Conservation (phyloP, 129 eudicot genomes). For the Silybum marianum region DNA sequence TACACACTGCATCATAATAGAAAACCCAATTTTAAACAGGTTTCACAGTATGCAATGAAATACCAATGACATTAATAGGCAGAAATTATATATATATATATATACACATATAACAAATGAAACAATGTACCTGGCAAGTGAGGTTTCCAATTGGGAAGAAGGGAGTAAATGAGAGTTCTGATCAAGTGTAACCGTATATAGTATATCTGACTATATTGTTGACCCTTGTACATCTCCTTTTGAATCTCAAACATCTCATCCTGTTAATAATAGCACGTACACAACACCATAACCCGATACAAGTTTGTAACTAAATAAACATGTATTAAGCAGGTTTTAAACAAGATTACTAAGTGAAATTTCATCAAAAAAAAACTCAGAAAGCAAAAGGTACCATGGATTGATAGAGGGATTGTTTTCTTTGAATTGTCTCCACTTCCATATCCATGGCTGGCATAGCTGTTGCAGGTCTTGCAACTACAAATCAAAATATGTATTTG, state of each 20-base stretch:
- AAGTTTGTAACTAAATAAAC: neutral
- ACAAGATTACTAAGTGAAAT: neutral
- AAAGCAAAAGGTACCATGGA: slow-evolving; percentile 47
- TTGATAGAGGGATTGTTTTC: slow-evolving; percentile 62
- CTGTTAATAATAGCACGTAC: slow-evolving; percentile 29
- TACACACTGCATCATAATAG: slow-evolving; percentile 58
- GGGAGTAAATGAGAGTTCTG: slow-evolving; percentile 84
- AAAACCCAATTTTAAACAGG: neutral
- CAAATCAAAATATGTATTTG: neutral
- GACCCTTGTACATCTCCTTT: slow-evolving; percentile 86
- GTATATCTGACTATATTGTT: slow-evolving; percentile 92
- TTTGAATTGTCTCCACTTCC: slow-evolving; percentile 42
- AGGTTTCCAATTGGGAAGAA: slow-evolving; percentile 91
- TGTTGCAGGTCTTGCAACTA: slow-evolving; percentile 33
- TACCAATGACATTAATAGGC: neutral
- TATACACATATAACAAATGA: neutral
- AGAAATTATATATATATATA: neutral
- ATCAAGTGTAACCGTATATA: slow-evolving; percentile 77
- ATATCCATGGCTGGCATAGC: slow-evolving; percentile 77
- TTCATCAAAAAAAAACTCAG: neutral
- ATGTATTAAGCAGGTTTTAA: neutral
- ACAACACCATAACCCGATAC: neutral
- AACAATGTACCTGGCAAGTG: slow-evolving; percentile 65
- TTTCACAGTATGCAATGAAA: neutral
- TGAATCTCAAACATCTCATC: slow-evolving; percentile 72